phyloP scores from a whole-genome alignment of 768 basidiomycete genomes.

The Suillus paluster region DNA sequence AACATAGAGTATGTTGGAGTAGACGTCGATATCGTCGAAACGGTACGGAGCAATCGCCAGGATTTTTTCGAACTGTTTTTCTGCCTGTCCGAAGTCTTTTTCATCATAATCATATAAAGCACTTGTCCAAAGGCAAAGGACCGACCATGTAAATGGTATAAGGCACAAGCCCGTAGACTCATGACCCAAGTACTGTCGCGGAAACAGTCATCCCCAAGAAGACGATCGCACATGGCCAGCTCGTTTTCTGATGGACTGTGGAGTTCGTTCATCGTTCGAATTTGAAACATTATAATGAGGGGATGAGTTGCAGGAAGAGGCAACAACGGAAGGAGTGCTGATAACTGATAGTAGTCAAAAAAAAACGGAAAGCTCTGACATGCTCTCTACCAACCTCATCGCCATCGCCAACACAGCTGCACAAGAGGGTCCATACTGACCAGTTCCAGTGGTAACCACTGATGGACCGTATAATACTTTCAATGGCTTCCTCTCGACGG shows the following conservation, averaged over 20 bases:
- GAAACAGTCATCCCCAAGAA: slow-evolving; percentile 74
- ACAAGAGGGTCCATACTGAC: slow-evolving; percentile 89
- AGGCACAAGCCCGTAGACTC: slow-evolving; percentile 81
- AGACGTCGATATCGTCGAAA: slow-evolving; percentile 94
- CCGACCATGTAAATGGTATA: slow-evolving; percentile 91
- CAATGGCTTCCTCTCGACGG: slow-evolving; percentile 85
- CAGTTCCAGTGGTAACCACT: slow-evolving; percentile 89
- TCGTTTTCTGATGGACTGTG: slow-evolving; percentile 90
- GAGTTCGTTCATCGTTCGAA: slow-evolving; percentile 87
- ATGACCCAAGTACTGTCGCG: slow-evolving; percentile 85
- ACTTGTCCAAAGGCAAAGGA: slow-evolving; percentile 1
- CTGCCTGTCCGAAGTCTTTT: slow-evolving; percentile 87
- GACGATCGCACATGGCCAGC: slow-evolving; percentile 76
- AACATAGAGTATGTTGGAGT: slow-evolving; percentile 96
- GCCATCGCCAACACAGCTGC: slow-evolving; percentile 76
- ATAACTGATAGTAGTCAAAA: slow-evolving; percentile 37
- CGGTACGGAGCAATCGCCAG: slow-evolving; percentile 82
- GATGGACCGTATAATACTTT: slow-evolving; percentile 76
- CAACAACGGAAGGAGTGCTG: slow-evolving; percentile 47
- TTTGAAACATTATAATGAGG: slow-evolving; percentile 75
- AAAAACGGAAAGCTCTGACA: neutral
- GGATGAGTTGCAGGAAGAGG: slow-evolving; percentile 57
- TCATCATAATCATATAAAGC: slow-evolving; percentile 9
- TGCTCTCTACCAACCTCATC: slow-evolving; percentile 67
- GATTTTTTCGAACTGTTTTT: slow-evolving; percentile 83